phyloP scores from a whole-genome alignment of 2,329 filamentous ascomycete genomes.

The Fusarium sp. region DNA sequence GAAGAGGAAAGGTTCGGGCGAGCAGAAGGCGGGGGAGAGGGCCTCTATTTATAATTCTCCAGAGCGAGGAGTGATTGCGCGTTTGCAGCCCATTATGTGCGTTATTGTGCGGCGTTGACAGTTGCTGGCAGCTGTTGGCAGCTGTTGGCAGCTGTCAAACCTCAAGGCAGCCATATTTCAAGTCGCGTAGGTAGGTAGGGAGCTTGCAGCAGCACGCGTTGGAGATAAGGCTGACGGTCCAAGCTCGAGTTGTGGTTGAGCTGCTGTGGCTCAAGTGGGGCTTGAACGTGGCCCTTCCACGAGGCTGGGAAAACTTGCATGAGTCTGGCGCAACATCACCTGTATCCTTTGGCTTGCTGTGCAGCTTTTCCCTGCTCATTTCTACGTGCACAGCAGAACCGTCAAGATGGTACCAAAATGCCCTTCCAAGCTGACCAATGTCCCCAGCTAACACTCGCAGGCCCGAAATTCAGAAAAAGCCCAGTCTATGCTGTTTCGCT shows the following conservation, averaged over 20 bases:
- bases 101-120: neutral
- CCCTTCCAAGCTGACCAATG: fast-evolving
- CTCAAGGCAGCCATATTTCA: neutral
- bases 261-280: conserved; percentile 25
- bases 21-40: conserved; percentile 6
- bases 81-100: neutral
- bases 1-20: neutral
- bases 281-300: conserved; percentile 4
- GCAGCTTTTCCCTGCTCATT: conserved; percentile 10
- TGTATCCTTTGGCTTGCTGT: conserved; percentile 18
- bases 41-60: conserved; percentile 10
- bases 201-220: neutral
- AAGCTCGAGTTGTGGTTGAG: conserved; percentile 20
- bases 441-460: conserved; percentile 57
- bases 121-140: conserved; percentile 3
- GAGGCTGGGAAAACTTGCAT: conserved; percentile 47
- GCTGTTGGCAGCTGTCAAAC: conserved; percentile 10
- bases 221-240: conserved; percentile 37
- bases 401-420: conserved; percentile 44
- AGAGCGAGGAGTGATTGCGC: conserved; percentile 9
- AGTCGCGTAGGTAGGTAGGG: too few species aligned
- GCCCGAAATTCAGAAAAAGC: conserved; percentile 98
- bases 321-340: conserved; percentile 37
- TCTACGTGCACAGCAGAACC: conserved; percentile 16
- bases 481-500: conserved; percentile 99